Evolutionary conservation across 306 rosid genomes (phyloP), one percentile per base, ranked within the genome.

Genomic region (Dryas alaskensis): DNA sequence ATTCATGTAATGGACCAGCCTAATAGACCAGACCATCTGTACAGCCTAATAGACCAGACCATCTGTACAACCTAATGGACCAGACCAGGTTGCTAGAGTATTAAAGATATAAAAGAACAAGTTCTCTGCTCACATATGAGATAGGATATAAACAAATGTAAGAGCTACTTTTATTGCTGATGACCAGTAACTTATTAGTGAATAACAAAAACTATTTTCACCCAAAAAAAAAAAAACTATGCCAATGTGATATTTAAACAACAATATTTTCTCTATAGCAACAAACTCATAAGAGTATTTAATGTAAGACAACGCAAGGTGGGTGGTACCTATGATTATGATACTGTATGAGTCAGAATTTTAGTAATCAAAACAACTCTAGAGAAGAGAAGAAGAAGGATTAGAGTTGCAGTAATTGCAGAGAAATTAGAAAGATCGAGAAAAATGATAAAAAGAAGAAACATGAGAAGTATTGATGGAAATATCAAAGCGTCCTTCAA

Each of bases 1-100:
- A 68, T 73, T 43, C 63, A 66, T 31, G 62, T 52, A 57, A 70
- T 64, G n/a, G n/a, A n/a, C n/a, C n/a, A n/a, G n/a, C n/a, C n/a
- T n/a, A n/a, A n/a, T n/a, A n/a, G n/a, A n/a, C n/a, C n/a, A n/a
- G n/a, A n/a, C n/a, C n/a, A n/a, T 46, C 8, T 11, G 5, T 65
- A n/a, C 50, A 8, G 16, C 16, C 51, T 64, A 64, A 17, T 44
- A 27, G 31, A 64, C 12, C 37, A n/a, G 17, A 42, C 13, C 65
- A 60, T 46, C 8, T 11, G 5, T 65, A n/a, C 50, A 8, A 43
- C 16, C 51, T 64, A 64, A 17, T 44, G 49, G 31, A 64, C 12
- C 51, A n/a, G 17, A 42, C 13, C 65, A 60, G 45, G 44, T 60
- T 12, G 39, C 39, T 11, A 8, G 53, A 49, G 53, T 49, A 49